Base-by-base conservation (phyloP, 2,329 filamentous ascomycete genomes). In the Claviceps maximensis region DNA sequence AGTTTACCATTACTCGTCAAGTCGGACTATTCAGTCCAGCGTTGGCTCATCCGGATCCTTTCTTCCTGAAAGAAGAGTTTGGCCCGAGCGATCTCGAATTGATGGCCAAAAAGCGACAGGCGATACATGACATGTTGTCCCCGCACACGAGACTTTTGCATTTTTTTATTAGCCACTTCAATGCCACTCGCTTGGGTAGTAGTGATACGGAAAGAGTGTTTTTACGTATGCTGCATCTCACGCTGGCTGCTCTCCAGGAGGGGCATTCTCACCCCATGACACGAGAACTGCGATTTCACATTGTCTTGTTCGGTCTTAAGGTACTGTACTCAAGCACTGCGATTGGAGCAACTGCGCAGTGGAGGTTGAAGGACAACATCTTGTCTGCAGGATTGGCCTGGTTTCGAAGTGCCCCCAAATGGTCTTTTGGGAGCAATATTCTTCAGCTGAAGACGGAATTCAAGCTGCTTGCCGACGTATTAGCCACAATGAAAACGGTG, bases 361-460 rank as follows among this genome's bases (percentile, higher is more conserved):
- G 87, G 83, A 82, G 85, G 55, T 73, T 97, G 40, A 96, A 95
- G 66, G 90, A 97, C 63, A 83, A 88, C 58, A 84, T 95, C 50
- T 68, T 99, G 40, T 90, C 89, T 6, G 89, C 89, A 31, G 90
- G 82, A 15, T 73, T 99, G 33, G 82, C 79, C 56, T 98, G 94
- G 94, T 99, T 98, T 68, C 80, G 77, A 41, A 80, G 83, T 58
- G 74, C 87, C 6, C 88, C 90, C 15, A 81, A 83, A 59, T 98
- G 93, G 91, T 95, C 93, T 0, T 97, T 93, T 68, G 93, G 93
- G 53, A 93, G 91, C 61, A 98, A 96, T 64, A 80, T 87, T 49
- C 72, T 98, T 17, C 93, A 98, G 65, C 75, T 97, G 50, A 97
- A 95, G 72, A 91, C 94, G 0, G 93, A 99, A 69, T 81, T 89